Evolutionary conservation across 257 asterid species (phyloP), one percentile per base, ranked within the genome.

Genomic region (Scutellaria galericulata): DNA sequence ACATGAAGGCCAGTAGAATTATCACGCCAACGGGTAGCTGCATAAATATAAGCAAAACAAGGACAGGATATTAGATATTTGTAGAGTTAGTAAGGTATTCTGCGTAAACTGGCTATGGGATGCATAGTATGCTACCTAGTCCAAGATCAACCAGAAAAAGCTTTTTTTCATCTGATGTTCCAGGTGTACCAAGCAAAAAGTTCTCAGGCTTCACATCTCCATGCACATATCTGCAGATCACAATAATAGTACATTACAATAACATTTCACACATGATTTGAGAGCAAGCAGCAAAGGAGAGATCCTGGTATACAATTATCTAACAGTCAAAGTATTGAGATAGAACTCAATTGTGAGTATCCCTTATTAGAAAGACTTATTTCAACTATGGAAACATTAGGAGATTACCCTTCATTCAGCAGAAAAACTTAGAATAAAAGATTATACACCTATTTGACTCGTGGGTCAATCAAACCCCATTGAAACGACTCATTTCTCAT

Each of bases 201-300:
- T 90, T 93, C 83, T 93, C 98, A 5, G 98, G 98, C 88, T 93
- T 93, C 14, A 93, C 91, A 81, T 93, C 98, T 54, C 97, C 97
- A 51, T 93, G 98, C 75, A 93, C 96, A 83, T 84, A 90, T 77
- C 98, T 93, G 84, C 52, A 73, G 65, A 20, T 61, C 62, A 52
- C 56, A 66, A 64, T 63, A 56, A 57, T 62, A 39, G 58, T 31
- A 53, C 66, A 60, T 9, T n/a, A 22, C 5, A 12, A 42, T 58
- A 57, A 77, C 41, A 57, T 54, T 31, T 46, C 3, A 70, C 46
- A 76, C 64, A 65, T 24, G 14, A 44, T 52, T 20, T 15, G 37
- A 60, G 2, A 18, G 68, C 14, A 8, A 61, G 44, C 44, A 61
- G 70, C 31, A 71, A 59, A 37, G 5, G 37, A 5, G 46, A 27